Conservation (phyloP, 129 eudicot species). For the Smallanthus sonchifolius region DNA sequence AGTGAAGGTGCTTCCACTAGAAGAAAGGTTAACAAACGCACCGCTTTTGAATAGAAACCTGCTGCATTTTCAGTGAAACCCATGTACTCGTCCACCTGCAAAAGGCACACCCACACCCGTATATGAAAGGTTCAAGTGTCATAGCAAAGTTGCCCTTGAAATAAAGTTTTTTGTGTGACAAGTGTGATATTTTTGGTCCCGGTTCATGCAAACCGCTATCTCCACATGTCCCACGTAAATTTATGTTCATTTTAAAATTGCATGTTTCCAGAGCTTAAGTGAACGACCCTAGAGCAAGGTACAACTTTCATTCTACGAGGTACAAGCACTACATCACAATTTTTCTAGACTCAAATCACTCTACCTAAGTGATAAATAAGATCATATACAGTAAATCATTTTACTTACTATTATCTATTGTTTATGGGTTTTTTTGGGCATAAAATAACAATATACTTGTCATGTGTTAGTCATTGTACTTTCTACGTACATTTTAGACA, state of each 20-base stretch:
- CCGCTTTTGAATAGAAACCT: conserved; percentile 61
- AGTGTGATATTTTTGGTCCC: not conserved
- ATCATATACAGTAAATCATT: not conserved
- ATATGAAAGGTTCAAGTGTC: not conserved
- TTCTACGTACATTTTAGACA: not conserved
- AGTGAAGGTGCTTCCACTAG: conserved; percentile 90
- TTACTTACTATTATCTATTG: not conserved
- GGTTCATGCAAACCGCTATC: not conserved
- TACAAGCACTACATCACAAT: not conserved
- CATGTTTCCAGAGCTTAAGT: not conserved
- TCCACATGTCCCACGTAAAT: not conserved
- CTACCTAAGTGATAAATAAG: not conserved
- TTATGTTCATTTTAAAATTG: not conserved
- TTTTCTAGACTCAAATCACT: not conserved
- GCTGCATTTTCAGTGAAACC: conserved; percentile 65
- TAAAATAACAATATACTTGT: not conserved
- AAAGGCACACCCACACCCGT: not conserved
- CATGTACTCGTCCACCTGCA: conserved; percentile 95
- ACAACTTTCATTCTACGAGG: not conserved
- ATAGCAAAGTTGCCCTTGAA: not conserved
- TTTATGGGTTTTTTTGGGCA: not conserved
- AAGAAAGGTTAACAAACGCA: conserved; percentile 60
- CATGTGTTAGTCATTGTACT: not conserved
- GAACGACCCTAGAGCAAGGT: not conserved
- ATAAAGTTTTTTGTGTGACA: not conserved